These are phyloP conservation scores for Geranomyces michiganensis DNA, from an alignment of 192 early-diverging fungal species.

Conservation along the genomic window DNA sequence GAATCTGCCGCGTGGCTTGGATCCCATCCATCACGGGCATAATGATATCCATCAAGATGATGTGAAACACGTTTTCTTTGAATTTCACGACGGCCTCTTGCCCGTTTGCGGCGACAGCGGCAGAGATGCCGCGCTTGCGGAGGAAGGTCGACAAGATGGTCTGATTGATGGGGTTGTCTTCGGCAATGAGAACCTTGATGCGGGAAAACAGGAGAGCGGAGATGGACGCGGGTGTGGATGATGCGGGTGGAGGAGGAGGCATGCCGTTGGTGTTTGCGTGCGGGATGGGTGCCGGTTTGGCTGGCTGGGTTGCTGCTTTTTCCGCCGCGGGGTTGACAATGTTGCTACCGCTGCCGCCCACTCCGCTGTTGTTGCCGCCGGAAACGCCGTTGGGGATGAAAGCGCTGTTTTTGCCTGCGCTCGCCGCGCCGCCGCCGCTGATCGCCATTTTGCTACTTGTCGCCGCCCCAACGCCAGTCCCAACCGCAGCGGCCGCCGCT, in stretches of 20 bases:
- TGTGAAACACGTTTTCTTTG: slow-evolving; percentile 38
- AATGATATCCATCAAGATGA: slow-evolving; percentile 32
- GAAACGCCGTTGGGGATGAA: too few species aligned
- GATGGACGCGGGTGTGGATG: slow-evolving; percentile 7
- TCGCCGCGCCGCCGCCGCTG: too few species aligned
- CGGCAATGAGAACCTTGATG: slow-evolving; percentile 61
- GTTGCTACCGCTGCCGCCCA: too few species aligned
- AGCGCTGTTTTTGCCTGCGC: too few species aligned
- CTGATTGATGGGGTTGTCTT: slow-evolving; percentile 72
- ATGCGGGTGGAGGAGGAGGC: slow-evolving; percentile 1
- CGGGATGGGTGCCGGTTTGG: neutral
- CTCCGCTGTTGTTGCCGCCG: too few species aligned
- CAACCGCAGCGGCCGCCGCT: too few species aligned
- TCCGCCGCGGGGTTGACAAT: too few species aligned
- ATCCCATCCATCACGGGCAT: slow-evolving; percentile 44
- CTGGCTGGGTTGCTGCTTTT: too few species aligned
- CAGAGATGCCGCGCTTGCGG: slow-evolving; percentile 39
- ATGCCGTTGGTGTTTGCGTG: neutral
- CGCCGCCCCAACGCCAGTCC: too few species aligned
- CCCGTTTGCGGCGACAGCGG: slow-evolving; percentile 71
- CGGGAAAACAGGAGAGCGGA: slow-evolving; percentile 9
- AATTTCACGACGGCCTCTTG: slow-evolving; percentile 82
- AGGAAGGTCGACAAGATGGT: slow-evolving; percentile 61
- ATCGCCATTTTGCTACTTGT: too few species aligned
- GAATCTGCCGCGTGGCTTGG: slow-evolving; percentile 26